Evolutionary conservation across 176 grass and related monocot species (phyloP).

Genomic region (Otatea glauca): DNA sequence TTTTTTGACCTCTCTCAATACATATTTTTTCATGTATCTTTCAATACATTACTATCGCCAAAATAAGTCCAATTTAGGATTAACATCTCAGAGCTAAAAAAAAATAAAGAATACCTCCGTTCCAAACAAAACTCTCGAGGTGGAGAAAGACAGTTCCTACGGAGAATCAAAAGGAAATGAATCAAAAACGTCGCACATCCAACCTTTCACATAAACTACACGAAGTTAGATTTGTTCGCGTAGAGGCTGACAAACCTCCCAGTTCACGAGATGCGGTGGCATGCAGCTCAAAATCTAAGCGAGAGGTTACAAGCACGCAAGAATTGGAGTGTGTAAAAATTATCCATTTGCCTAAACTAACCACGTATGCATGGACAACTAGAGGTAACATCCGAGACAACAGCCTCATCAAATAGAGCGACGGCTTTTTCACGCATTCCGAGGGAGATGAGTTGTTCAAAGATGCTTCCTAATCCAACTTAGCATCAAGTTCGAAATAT

Average conservation of each 20-base stretch:
- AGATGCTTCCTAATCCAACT: background rate
- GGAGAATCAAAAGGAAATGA: no score
- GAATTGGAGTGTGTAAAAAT: background rate
- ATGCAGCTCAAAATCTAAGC: constrained; percentile 3
- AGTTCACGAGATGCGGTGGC: background rate
- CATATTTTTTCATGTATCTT: background rate
- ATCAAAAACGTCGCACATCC: no score
- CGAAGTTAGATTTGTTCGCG: background rate
- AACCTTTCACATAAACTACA: background rate
- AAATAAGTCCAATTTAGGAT: no score
- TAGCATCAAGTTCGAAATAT: background rate
- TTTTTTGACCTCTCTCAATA: background rate
- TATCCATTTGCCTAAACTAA: background rate
- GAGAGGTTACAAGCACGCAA: background rate
- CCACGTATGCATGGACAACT: constrained; percentile 12
- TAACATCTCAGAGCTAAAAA: no score
- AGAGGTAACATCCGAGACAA: background rate
- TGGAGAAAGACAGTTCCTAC: no score
- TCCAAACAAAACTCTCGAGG: no score
- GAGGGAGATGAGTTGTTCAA: background rate
- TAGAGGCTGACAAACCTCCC: background rate
- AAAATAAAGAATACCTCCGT: no score
- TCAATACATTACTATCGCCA: background rate
- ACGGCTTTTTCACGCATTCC: background rate
- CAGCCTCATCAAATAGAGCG: constrained; percentile 18